phyloP scores from a whole-genome alignment of 768 basidiomycete species.

The Boletus insuetus region DNA sequence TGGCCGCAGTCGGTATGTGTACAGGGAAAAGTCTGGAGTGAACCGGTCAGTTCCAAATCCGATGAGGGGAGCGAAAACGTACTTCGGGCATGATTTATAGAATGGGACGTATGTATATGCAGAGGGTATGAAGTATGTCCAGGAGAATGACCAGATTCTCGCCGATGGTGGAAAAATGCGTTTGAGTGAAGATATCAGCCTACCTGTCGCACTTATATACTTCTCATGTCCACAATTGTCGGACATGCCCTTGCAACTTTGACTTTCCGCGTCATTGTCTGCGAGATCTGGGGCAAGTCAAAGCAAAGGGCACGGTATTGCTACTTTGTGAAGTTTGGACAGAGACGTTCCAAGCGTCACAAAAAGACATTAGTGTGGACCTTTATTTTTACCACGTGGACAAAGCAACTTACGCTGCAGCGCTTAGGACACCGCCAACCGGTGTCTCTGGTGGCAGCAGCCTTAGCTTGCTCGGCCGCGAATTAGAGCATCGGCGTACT shows the following conservation, averaged over 20 bases:
- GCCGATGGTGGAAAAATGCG: neutral
- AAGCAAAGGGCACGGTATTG: conserved; percentile 1
- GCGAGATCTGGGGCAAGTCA: neutral
- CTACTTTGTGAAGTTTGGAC: neutral
- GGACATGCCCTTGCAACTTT: neutral
- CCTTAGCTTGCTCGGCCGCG: too few relatives aligned
- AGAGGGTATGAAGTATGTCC: neutral
- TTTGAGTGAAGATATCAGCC: neutral
- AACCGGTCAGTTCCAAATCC: neutral
- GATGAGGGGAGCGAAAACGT: neutral
- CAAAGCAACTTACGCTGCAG: neutral
- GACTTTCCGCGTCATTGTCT: neutral
- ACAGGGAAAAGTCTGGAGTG: conserved; percentile 15
- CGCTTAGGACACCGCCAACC: too few relatives aligned
- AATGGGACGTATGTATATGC: neutral
- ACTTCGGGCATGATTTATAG: conserved; percentile 14
- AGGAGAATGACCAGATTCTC: conserved; percentile 23
- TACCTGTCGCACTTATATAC: conserved; percentile 12
- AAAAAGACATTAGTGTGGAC: neutral
- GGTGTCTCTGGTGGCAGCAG: too few relatives aligned
- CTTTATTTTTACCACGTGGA: neutral
- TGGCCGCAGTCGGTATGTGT: conserved; percentile 6
- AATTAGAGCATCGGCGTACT: too few relatives aligned
- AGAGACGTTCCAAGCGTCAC: neutral
- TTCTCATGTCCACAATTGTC: conserved; percentile 1